phyloP scores from a whole-genome alignment of 192 early-diverging fungal genomes.

The Coemansia sp. region DNA sequence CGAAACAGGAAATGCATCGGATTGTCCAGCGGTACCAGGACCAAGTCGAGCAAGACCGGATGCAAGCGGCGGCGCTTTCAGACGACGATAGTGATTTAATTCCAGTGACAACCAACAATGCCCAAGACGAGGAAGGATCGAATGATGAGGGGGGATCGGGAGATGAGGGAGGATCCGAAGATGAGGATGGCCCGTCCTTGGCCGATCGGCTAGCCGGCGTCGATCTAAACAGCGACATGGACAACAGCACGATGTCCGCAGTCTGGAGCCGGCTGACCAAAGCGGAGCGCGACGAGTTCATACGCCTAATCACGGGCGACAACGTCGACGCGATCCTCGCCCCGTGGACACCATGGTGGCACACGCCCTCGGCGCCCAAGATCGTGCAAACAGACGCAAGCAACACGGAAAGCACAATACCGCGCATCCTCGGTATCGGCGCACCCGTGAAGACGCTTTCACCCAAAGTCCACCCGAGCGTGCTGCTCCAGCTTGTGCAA shows the following conservation, averaged over 20 bases:
- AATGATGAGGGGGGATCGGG: no score
- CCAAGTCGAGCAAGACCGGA: slow-evolving; percentile 14
- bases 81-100: background rate
- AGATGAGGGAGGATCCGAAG: slow-evolving; percentile 4
- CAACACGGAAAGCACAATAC: background rate
- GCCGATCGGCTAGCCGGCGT: slow-evolving; percentile 27
- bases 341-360: slow-evolving; percentile 48
- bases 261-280: slow-evolving; percentile 35
- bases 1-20: slow-evolving; percentile 34
- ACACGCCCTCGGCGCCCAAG: background rate
- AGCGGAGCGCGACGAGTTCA: slow-evolving; percentile 23
- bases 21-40: slow-evolving; percentile 34
- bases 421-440: slow-evolving; percentile 16
- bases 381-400: background rate
- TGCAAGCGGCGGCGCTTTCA: background rate
- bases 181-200: background rate
- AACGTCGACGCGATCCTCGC: slow-evolving; percentile 16
- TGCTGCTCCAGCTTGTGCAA: slow-evolving; percentile 41
- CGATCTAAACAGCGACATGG: slow-evolving; percentile 11
- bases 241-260: background rate
- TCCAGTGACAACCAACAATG: background rate
- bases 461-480: slow-evolving; percentile 43
- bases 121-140: no score
- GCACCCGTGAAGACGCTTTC: slow-evolving; percentile 26
- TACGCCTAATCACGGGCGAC: slow-evolving; percentile 9